These are phyloP conservation scores for Anethum foeniculum DNA, from an alignment of 140 eudicot genomes.

Conservation along the genomic window DNA sequence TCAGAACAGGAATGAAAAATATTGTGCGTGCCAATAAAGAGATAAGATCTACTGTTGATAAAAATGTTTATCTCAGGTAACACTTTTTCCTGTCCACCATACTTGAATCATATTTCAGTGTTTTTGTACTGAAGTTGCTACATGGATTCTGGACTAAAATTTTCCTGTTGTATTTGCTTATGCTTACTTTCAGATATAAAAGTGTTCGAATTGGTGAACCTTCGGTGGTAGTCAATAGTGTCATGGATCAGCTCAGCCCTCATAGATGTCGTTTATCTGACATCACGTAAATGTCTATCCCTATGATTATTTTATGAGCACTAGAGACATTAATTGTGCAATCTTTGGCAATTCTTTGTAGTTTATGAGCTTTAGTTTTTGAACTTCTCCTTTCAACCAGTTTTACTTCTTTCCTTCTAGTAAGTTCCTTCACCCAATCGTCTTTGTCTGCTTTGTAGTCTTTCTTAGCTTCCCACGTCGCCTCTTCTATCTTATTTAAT, in stretches of 20 bases:
- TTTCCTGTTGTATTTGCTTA: background rate
- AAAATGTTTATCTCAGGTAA: conserved; percentile 53
- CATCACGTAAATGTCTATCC: conserved; percentile 44
- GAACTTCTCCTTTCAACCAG: background rate
- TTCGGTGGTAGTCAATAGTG: conserved; percentile 37
- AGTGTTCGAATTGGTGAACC: conserved; percentile 78
- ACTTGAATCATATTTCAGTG: background rate
- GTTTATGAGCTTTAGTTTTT: background rate
- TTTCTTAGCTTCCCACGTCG: background rate
- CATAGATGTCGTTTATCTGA: conserved; percentile 71
- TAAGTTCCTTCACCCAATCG: background rate
- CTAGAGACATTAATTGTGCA: background rate
- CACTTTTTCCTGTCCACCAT: background rate
- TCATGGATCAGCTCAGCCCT: conserved; percentile 36
- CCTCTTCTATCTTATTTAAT: background rate
- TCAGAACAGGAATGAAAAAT: conserved; percentile 60
- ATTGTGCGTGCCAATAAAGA: conserved; percentile 57
- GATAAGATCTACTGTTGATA: conserved; percentile 33
- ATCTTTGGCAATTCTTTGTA: background rate
- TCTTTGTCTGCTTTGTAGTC: background rate
- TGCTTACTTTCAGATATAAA: conserved; percentile 43
- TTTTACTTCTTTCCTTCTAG: background rate
- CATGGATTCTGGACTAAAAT: background rate
- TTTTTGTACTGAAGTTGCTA: background rate
- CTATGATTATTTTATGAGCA: background rate